Conservation (phyloP, 257 asterid genomes). For the Nicotiana noctiflora region DNA sequence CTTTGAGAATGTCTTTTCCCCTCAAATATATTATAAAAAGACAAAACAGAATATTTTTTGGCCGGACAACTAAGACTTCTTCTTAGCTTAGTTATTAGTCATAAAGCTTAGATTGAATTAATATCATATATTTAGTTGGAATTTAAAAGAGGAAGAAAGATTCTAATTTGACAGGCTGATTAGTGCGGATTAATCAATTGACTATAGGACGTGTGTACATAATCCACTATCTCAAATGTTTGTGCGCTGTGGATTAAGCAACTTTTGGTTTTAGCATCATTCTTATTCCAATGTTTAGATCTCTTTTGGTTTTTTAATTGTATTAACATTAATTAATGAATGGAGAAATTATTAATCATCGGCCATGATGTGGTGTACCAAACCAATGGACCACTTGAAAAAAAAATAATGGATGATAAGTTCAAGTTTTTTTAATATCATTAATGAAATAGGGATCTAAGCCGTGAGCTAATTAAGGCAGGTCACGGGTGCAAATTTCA, state of each 20-base stretch:
- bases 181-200: not conserved
- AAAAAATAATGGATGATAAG: not conserved
- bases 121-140: not conserved
- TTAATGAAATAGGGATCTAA: not conserved
- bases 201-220: constrained; percentile 1
- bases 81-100: not conserved
- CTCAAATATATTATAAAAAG: constrained; percentile 8
- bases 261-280: not conserved
- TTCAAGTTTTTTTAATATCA: not conserved
- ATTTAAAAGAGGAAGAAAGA: not conserved
- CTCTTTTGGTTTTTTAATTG: not conserved
- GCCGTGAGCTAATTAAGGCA: not conserved
- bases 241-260: not conserved
- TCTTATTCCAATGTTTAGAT: not conserved
- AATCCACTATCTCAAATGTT: not conserved
- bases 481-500: not conserved
- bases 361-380: constrained; percentile 6
- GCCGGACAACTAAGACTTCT: constrained; percentile 15
- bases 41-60: constrained; percentile 47
- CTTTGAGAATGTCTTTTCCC: constrained; percentile 8
- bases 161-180: constrained; percentile 5
- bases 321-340: not conserved
- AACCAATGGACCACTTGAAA: not conserved
- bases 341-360: not conserved
- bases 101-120: not conserved